Base-by-base conservation (phyloP, 2,329 filamentous ascomycete species). In the Stagonosporopsis chrysanthemi region DNA sequence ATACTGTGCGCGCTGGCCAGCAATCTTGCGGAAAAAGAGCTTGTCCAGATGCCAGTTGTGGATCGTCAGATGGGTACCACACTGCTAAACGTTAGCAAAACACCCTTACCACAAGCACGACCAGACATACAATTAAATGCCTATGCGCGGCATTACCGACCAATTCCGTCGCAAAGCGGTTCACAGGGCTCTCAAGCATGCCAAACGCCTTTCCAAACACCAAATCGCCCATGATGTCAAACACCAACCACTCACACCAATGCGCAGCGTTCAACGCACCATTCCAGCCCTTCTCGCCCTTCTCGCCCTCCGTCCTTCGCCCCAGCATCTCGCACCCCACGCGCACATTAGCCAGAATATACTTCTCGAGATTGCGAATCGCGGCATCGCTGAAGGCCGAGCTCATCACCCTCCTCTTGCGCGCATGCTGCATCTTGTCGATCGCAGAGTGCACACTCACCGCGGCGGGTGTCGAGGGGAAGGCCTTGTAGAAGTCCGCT, bases 201-300 rank as follows among this genome's bases (percentile, higher is more conserved):
- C 73, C 72, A 61, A 82, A 79, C 39, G 78, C 68, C 61, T 80
- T 78, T 2, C 78, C 78, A 62, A 81, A 79, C 24, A 76, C 76
- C 19, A 82, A 63, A 57, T 82, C 80, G 12, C 80, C 80, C 78
- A 84, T 83, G 53, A 84, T 78, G 55, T 84, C 82, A 58, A 83
- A 80, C 11, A 79, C 76, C 35, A 83, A 66, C 71, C 76, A 82
- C 56, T 79, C 70, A 68, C 74, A 72, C 73, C 77, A 79, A 49
- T 78, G 68, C 8, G 77, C 77, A 60, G 82, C 78, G 52, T 84
- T 79, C 64, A 78, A 74, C 15, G 74, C 64, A 23, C 65, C 49
- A 29, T 73, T 75, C 79, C 80, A 83, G n/a, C 69, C 40, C 36
- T 73, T 69, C 29, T 65, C 60, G 14, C 67, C 61, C 28, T 44